Conservation (phyloP, 2,329 filamentous ascomycete species). For the Exophiala spinifera region DNA sequence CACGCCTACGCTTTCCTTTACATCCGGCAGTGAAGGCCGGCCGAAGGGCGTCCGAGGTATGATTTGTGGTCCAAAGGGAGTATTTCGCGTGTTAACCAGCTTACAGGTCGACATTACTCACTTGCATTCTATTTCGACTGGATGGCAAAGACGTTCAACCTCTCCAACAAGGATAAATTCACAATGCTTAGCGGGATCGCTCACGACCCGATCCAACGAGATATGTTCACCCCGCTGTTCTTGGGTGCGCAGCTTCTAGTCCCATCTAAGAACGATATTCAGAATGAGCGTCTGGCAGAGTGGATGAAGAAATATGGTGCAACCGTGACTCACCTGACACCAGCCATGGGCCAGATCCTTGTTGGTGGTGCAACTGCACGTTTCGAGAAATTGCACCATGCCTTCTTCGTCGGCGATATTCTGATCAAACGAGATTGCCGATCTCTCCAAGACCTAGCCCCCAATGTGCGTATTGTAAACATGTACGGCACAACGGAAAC, state of each 20-base stretch:
- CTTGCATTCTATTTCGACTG: slow-evolving; percentile 84
- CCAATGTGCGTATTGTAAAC: slow-evolving; percentile 73
- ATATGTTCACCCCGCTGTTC: slow-evolving; percentile 90
- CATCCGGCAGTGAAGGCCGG: slow-evolving; percentile 68
- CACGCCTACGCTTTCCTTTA: slow-evolving; percentile 71
- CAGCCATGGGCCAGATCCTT: slow-evolving; percentile 93
- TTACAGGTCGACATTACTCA: slow-evolving; percentile 69
- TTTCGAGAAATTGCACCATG: slow-evolving; percentile 72
- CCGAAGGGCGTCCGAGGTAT: slow-evolving; percentile 76
- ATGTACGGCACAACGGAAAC: slow-evolving; percentile 91
- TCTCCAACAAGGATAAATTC: slow-evolving; percentile 70
- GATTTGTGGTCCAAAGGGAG: too few relatives aligned
- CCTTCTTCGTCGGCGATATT: slow-evolving; percentile 90
- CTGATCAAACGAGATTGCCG: slow-evolving; percentile 80
- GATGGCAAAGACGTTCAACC: slow-evolving; percentile 82
- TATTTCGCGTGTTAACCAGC: too few relatives aligned
- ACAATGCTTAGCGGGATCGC: slow-evolving; percentile 83
- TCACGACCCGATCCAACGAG: slow-evolving; percentile 55
- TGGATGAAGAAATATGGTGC: slow-evolving; percentile 77
- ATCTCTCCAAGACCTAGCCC: slow-evolving; percentile 70
- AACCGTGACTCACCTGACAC: slow-evolving; percentile 84
- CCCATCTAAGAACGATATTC: slow-evolving; percentile 77
- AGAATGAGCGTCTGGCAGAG: slow-evolving; percentile 78
- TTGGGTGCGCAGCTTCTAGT: slow-evolving; percentile 76
- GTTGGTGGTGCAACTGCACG: slow-evolving; percentile 76